Evolutionary conservation across 2,329 filamentous ascomycete genomes (phyloP).

Genomic region (Claviceps capensis): DNA sequence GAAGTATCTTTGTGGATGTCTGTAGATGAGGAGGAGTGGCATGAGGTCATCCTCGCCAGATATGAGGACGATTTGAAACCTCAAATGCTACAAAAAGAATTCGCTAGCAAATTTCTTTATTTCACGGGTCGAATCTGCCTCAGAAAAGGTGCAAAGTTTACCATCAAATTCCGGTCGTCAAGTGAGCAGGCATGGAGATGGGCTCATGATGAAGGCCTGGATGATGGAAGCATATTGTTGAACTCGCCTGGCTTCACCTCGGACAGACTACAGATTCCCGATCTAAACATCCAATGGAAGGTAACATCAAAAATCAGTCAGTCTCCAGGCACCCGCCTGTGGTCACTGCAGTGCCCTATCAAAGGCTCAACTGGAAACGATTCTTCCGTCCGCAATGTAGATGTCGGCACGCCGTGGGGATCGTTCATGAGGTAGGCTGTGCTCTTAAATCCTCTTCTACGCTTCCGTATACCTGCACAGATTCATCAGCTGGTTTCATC

Average conservation of each 20-base stretch:
- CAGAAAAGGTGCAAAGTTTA: conserved; percentile 44
- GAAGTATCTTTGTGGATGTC: conserved; percentile 64
- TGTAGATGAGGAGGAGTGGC: conserved; percentile 39
- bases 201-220: conserved; percentile 49
- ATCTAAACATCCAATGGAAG: conserved; percentile 40
- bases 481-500: not conserved
- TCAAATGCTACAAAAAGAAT: conserved; percentile 33
- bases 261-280: conserved; percentile 40
- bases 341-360: conserved; percentile 48
- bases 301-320: conserved; percentile 47
- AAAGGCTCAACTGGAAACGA: conserved; percentile 40
- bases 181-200: conserved; percentile 50
- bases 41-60: conserved; percentile 32
- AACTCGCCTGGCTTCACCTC: conserved; percentile 16
- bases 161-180: conserved; percentile 51
- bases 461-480: not conserved
- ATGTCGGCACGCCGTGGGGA: conserved; percentile 50
- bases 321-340: conserved; percentile 54
- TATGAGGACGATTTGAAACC: conserved; percentile 21
- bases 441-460: not conserved
- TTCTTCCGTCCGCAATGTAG: conserved; percentile 42
- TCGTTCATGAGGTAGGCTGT: conserved; percentile 34
- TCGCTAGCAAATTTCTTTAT: conserved; percentile 27
- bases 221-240: conserved; percentile 48
- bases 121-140: conserved; percentile 40